These are phyloP conservation scores for Gaeumannomyces sp. DNA, from an alignment of 2,329 filamentous ascomycete species.

Conservation along the genomic window DNA sequence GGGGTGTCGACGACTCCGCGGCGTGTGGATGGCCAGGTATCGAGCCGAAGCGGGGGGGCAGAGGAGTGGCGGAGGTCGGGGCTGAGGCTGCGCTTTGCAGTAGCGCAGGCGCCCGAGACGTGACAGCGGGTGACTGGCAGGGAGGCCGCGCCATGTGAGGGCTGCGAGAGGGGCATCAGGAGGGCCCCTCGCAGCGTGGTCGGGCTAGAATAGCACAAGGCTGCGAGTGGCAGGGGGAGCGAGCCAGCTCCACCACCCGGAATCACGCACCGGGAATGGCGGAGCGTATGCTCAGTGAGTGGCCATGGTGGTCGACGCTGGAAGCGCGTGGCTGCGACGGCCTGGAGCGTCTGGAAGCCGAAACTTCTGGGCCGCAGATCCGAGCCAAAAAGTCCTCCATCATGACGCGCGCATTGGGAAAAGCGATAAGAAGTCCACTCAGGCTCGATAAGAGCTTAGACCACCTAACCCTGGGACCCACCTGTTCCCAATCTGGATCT, in stretches of 20 bases:
- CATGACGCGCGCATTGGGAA: background rate
- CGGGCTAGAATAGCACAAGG: background rate
- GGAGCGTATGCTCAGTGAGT: background rate
- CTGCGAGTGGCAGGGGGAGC: background rate
- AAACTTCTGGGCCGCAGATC: background rate
- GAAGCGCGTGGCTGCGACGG: background rate
- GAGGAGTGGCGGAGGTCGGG: background rate
- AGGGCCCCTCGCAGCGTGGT: background rate
- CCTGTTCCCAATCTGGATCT: background rate
- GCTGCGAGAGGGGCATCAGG: background rate
- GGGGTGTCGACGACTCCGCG: no score
- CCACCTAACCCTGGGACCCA: no score
- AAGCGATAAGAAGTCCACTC: background rate
- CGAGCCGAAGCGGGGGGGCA: background rate
- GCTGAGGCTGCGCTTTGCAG: background rate
- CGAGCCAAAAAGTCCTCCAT: background rate
- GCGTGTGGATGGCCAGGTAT: background rate
- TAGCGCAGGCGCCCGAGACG: background rate
- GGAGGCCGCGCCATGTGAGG: background rate
- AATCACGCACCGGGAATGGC: background rate
- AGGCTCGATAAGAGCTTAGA: no score
- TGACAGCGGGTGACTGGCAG: background rate
- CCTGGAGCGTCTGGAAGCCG: background rate
- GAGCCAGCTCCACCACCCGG: conserved; percentile 1
- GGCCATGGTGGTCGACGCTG: background rate